Base-by-base conservation (phyloP, 768 basidiomycete species). In the Chlorophyllum brunneum region DNA sequence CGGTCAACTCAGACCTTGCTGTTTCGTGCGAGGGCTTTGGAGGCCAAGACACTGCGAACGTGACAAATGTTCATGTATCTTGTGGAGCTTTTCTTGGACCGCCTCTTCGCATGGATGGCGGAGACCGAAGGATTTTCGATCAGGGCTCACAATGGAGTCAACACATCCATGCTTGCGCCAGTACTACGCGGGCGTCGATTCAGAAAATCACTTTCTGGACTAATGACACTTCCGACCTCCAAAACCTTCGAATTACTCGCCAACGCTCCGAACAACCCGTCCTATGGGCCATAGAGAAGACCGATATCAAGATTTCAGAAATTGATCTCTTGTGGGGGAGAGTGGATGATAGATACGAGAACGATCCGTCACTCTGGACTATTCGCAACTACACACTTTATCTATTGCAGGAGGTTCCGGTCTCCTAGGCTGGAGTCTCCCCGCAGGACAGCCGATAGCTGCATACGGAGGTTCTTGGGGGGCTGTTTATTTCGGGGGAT, bases 81-180 rank as follows among this genome's bases (percentile, higher is more conserved):
- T 47, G 45, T 20, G 30, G 31, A 5, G 15, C 22, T 20, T 33
- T 47, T 23, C 18, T 47, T 4, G 45, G 45, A 4, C 30, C 45
- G 3, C 45, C 30, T 4, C 22, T 22, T 5, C 45, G 45, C n/a
- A 33, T 31, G 9, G 45, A 47, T 20, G 45, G 45, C 3, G 45
- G 45, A 56, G 38, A 57, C 55, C 8, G 54, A 56, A 23, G 51
- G 52, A 22, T 48, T 37, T 27, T 34, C 43, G 8, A 58, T 58
- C 46, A 1, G 31, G 20, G 38, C 18, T 18, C 51, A 52, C n/a
- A 56, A 53, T 46, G 13, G 57, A 23, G 48, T 58, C 10, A 54
- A 56, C 3, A 54, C 54, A 34, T 39, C 31, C 44, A 56, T 36
- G 22, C 54, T 38, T 36, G 37, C 37, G 20, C 58, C 54, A 26